Conservation (phyloP, 176 grass and related monocot genomes). For the Puccinellia tenuiflora region DNA sequence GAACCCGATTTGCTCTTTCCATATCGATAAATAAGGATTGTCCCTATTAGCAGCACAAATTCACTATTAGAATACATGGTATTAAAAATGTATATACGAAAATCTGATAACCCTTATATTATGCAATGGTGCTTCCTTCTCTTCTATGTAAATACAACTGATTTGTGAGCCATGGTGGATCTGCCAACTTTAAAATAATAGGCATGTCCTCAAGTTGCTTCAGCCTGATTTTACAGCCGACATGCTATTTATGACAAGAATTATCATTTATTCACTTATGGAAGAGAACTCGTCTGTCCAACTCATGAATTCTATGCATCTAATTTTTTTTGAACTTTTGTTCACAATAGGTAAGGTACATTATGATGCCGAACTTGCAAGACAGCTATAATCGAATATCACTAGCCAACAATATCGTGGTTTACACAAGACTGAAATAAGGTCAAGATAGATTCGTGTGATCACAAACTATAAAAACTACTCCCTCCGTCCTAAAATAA, state of each 20-base stretch:
- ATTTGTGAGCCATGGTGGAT: neutral
- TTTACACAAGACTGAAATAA: neutral
- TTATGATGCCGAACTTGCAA: neutral
- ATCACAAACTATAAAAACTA: neutral
- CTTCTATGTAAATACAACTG: neutral
- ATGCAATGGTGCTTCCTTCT: neutral
- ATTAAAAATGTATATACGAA: neutral
- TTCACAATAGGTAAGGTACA: neutral
- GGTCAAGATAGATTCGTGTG: neutral
- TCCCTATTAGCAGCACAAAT: neutral
- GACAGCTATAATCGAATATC: neutral
- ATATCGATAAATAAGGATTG: conserved; percentile 9
- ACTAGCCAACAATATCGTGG: neutral
- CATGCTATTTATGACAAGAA: neutral
- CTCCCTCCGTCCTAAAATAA: too few species aligned
- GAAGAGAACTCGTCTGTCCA: neutral
- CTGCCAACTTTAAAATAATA: neutral
- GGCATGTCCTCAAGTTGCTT: neutral
- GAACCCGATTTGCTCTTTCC: neutral
- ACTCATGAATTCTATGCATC: neutral
- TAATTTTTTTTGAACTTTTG: neutral
- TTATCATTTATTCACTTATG: neutral
- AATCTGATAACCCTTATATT: neutral
- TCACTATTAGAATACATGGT: neutral
- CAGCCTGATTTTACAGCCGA: neutral